Base-by-base conservation (phyloP, 345 rosid species). In the Acer negundo region DNA sequence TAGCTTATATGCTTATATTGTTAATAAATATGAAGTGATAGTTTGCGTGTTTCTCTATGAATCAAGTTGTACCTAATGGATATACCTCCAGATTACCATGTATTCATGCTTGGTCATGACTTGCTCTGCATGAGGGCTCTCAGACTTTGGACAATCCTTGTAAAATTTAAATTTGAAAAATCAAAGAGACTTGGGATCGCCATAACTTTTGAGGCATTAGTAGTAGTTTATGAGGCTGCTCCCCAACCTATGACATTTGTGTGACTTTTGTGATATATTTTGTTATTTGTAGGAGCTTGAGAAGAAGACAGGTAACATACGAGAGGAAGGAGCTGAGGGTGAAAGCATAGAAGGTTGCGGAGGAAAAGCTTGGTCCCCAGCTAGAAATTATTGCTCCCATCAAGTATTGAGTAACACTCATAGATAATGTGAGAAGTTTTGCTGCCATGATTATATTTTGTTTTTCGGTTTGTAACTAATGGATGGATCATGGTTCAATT, bases 281-380 rank as follows among this genome's bases (percentile, higher is more conserved):
- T 62, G 42, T 51, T 49, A 22, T 9, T 69, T 35, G 23, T 82
- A 90, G 97, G 98, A 94, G 76, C 85, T 92, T 3, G 98, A 94
- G 88, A 86, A 76, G 71, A 91, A 88, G 94, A 91, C 89, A 88
- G 80, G 76, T 85, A 31, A 77, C 74, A 0, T 94, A 92, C 44
- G 94, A 94, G 87, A 86, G 92, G 81, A 94, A 85, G 88, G 92
- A 94, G 90, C 89, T 94, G 61, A 90, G 92, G 85, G 83, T 81
- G 16, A 94, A 90, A 87, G 98, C 93, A 13, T 94, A 92, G 87
- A 89, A 84, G 77, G 82, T 75, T 68, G 94, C 91, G 0, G 97
- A 92, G 77, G 97, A 90, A 81, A 92, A 88, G 79, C 93, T 94
- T 62, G 97, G 94, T 49, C 67, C 94, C 73, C 94, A 89, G 69